Evolutionary conservation across 768 basidiomycete genomes (phyloP).

Genomic region (Cyclocybe cylindracea): DNA sequence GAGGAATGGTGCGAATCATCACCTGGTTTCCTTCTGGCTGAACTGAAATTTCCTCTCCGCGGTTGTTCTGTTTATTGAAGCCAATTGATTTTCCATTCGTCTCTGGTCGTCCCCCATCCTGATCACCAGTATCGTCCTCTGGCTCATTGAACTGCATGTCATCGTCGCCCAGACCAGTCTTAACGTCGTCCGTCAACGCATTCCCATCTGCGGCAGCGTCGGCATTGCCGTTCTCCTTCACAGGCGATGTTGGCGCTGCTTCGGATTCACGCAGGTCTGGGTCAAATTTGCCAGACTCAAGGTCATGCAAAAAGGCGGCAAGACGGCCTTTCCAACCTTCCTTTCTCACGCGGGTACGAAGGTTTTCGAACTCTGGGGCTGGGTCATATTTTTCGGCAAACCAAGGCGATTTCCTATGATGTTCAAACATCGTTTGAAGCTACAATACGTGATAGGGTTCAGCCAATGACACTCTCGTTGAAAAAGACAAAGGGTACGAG

Average conservation of each 20-base stretch:
- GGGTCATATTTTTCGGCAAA: constrained; percentile 96
- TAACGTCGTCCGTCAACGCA: constrained; percentile 48
- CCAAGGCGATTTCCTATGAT: constrained; percentile 95
- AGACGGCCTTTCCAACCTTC: constrained; percentile 82
- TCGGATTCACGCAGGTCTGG: constrained; percentile 69
- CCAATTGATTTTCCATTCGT: constrained; percentile 53
- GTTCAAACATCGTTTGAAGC: constrained; percentile 95
- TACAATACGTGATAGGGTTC: constrained; percentile 50
- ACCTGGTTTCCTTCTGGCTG: constrained; percentile 84
- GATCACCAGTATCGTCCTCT: constrained; percentile 71
- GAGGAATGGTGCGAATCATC: constrained; percentile 94
- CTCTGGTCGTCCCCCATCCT: constrained; percentile 55
- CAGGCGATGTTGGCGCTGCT: constrained; percentile 47
- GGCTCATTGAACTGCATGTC: constrained; percentile 76
- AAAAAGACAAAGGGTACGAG: constrained; percentile 15
- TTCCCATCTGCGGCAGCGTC: constrained; percentile 40
- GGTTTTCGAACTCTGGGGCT: constrained; percentile 61
- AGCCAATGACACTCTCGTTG: constrained; percentile 25
- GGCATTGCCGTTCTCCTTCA: constrained; percentile 57
- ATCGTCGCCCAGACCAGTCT: constrained; percentile 56
- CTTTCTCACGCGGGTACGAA: constrained; percentile 79
- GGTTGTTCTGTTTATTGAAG: constrained; percentile 51
- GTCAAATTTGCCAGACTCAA: constrained; percentile 87
- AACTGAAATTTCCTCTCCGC: constrained; percentile 73
- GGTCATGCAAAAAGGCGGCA: constrained; percentile 72